These are phyloP conservation scores for Phoma sp. DNA, from an alignment of 2,329 filamentous ascomycete species.

Conservation along the genomic window DNA sequence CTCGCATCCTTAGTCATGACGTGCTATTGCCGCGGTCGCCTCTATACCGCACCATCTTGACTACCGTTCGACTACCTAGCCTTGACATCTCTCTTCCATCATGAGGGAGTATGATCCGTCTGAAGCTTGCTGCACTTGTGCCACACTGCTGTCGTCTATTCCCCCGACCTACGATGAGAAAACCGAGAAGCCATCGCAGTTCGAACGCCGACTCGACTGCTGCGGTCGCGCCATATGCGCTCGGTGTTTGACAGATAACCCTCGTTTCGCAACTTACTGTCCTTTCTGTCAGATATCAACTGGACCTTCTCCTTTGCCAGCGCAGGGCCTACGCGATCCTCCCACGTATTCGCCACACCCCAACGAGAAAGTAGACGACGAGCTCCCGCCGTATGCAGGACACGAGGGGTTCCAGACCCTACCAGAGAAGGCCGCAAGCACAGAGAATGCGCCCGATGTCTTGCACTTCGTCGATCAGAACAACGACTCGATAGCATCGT, in stretches of 20 bases:
- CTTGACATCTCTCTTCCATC: slow-evolving; percentile 3
- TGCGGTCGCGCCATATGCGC: slow-evolving; percentile 75
- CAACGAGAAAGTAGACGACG: slow-evolving; percentile 40
- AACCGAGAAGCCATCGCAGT: slow-evolving; percentile 65
- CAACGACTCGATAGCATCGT: slow-evolving; percentile 70
- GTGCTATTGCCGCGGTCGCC: slow-evolving; percentile 25
- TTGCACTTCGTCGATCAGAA: slow-evolving; percentile 76
- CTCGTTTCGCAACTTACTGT: slow-evolving; percentile 69
- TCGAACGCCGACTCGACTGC: slow-evolving; percentile 69
- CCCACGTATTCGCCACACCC: slow-evolving; percentile 64
- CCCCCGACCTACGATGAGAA: slow-evolving; percentile 59
- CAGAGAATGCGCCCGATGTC: slow-evolving; percentile 63
- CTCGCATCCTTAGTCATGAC: slow-evolving; percentile 41
- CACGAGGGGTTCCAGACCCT: slow-evolving; percentile 34
- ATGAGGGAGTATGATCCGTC: slow-evolving; percentile 25
- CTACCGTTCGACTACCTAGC: slow-evolving; percentile 1
- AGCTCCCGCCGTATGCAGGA: slow-evolving; percentile 53
- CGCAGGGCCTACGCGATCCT: slow-evolving; percentile 70
- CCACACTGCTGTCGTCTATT: slow-evolving; percentile 63
- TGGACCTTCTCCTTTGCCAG: slow-evolving; percentile 62
- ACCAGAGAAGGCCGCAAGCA: slow-evolving; percentile 39
- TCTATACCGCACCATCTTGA: slow-evolving; percentile 18
- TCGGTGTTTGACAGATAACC: slow-evolving; percentile 71
- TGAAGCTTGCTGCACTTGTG: slow-evolving; percentile 73
- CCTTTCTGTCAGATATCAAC: slow-evolving; percentile 79